Conservation (phyloP, 2,329 filamentous ascomycete species). For the Neoscytalidium dimidiatum region DNA sequence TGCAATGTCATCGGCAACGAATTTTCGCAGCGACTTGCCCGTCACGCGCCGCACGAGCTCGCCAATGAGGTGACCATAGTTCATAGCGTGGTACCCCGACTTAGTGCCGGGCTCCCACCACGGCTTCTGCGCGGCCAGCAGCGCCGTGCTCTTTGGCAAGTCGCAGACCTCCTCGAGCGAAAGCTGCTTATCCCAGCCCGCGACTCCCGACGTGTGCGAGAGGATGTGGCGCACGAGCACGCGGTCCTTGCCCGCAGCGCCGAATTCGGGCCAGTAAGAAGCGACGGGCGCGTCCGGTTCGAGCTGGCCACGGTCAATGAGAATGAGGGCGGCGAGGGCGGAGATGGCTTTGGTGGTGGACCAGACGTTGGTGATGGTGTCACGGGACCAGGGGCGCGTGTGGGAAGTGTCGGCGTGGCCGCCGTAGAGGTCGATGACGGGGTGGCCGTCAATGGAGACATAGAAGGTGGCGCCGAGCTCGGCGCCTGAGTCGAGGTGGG, state of each 20-base stretch:
- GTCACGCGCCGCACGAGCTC: background rate
- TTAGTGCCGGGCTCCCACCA: background rate
- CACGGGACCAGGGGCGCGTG: conserved; percentile 38
- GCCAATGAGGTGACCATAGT: background rate
- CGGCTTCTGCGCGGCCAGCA: background rate
- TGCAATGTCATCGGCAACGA: conserved; percentile 11
- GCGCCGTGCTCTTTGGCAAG: background rate
- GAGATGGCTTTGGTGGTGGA: conserved; percentile 32
- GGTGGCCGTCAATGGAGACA: conserved; percentile 43
- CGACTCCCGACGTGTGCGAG: conserved; percentile 3
- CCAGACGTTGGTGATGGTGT: conserved; percentile 27
- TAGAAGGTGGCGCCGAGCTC: conserved; percentile 49
- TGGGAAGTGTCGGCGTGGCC: conserved; percentile 37
- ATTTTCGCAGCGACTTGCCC: background rate
- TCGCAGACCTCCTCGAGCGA: background rate
- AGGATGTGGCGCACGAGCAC: conserved; percentile 27
- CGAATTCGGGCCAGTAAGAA: conserved; percentile 39
- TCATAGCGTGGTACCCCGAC: conserved; percentile 5
- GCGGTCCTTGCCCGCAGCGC: conserved; percentile 31
- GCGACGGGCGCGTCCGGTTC: conserved; percentile 29
- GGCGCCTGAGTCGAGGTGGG: conserved; percentile 37
- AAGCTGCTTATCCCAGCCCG: background rate
- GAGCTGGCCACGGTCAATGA: conserved; percentile 30
- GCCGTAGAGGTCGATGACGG: conserved; percentile 51
- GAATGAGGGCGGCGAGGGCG: conserved; percentile 28